These are phyloP conservation scores for Talaromyces wortmannii DNA, from an alignment of 495 filamentous ascomycete genomes.

Conservation along the genomic window DNA sequence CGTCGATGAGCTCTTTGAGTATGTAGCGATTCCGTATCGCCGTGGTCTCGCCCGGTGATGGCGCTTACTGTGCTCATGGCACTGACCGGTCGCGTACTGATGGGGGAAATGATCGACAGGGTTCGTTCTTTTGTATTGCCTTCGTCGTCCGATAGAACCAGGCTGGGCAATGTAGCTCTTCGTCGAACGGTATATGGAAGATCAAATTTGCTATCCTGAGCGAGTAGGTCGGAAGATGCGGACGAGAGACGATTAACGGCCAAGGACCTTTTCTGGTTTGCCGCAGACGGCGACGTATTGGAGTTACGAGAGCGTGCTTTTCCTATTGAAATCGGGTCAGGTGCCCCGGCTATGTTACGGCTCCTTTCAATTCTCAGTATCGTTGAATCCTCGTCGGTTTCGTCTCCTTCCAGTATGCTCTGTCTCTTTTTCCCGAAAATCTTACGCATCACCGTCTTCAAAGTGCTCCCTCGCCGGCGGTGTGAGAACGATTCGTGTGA, in stretches of 20 bases:
- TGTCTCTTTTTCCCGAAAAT: constrained; percentile 38
- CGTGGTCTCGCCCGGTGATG: neutral
- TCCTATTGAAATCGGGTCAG: neutral
- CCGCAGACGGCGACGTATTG: neutral
- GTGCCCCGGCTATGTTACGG: neutral
- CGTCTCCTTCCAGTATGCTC: constrained; percentile 27
- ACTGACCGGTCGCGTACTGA: constrained; percentile 9
- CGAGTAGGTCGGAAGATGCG: constrained; percentile 13
- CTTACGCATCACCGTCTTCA: constrained; percentile 42
- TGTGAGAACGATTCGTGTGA: constrained; percentile 13
- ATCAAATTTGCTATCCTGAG: neutral
- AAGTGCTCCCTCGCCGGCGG: constrained; percentile 35
- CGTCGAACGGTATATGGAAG: constrained; percentile 11
- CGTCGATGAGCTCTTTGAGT: constrained; percentile 16
- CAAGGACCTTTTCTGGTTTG: constrained; percentile 3
- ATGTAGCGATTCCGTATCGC: constrained; percentile 1
- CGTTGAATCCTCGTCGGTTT: constrained; percentile 6
- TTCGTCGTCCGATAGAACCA: constrained; percentile 33
- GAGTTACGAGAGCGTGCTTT: neutral
- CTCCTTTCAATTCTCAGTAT: neutral
- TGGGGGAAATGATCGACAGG: constrained; percentile 20
- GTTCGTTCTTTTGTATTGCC: constrained; percentile 22
- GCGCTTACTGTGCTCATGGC: neutral
- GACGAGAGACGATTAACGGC: constrained; percentile 17
- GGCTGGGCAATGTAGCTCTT: constrained; percentile 36